Percentiles rank a stretch among this genome's conserved stretches.
Conservation (phyloP, 495 filamentous ascomycete species). For the Aspergillus cavernicola region DNA sequence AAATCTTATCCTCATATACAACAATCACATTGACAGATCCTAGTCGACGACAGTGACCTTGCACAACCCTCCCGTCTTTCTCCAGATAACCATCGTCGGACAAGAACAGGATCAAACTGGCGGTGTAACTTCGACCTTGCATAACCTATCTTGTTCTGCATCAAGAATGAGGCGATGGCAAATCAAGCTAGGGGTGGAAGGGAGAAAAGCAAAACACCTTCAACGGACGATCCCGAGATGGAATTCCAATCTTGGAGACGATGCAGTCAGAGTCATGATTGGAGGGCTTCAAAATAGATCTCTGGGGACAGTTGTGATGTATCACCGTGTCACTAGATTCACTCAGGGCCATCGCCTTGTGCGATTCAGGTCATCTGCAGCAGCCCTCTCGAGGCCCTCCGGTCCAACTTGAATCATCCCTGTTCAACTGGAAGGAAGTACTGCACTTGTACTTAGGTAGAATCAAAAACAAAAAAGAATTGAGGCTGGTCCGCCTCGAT, state of each 20-base stretch:
- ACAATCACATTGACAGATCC: conserved; percentile 8
- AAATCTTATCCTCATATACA: conserved; percentile 3
- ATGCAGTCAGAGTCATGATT: conserved; percentile 3
- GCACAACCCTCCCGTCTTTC: neutral
- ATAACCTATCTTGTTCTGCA: neutral
- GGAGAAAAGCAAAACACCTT: no score
- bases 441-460: no score
- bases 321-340: conserved; percentile 7
- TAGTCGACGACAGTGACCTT: neutral
- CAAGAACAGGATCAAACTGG: neutral
- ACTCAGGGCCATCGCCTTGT: neutral
- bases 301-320: conserved; percentile 12
- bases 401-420: neutral
- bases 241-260: neutral
- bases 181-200: conserved; percentile 1
- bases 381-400: conserved; percentile 7
- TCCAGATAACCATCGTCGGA: conserved; percentile 4
- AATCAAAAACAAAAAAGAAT: no score
- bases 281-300: conserved; percentile 11
- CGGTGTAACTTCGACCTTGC: conserved; percentile 8
- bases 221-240: neutral
- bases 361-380: neutral
- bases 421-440: no score
- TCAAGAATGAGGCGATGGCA: conserved; percentile 5
- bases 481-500: no score